Conservation (phyloP, 257 asterid genomes). For the Solanum chmielewskii region DNA sequence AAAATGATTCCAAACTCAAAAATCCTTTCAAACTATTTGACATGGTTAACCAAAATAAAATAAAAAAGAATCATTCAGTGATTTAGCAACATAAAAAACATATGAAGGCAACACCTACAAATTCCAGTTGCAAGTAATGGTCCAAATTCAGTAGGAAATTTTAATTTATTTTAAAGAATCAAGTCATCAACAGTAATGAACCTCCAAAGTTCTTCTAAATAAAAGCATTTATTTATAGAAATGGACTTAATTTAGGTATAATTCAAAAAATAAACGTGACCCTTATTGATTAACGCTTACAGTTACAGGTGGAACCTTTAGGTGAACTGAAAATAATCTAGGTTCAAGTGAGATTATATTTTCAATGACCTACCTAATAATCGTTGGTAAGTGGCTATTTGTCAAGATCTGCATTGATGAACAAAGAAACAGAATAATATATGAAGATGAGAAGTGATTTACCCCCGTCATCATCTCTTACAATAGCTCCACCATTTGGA, state of each 20-base stretch:
- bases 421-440: too few relatives aligned
- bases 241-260: not conserved
- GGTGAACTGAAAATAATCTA: not conserved
- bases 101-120: not conserved
- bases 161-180: not conserved
- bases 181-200: not conserved
- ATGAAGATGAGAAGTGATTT: not conserved
- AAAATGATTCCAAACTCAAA: not conserved
- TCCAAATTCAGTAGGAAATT: not conserved
- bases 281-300: not conserved
- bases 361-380: not conserved
- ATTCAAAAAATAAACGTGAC: not conserved
- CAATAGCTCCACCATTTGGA: conserved; percentile 68
- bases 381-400: not conserved
- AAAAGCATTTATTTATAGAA: not conserved
- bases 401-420: not conserved
- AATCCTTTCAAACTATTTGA: not conserved
- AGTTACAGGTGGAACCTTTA: not conserved
- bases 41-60: not conserved
- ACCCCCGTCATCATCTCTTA: conserved; percentile 60
- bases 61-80: not conserved
- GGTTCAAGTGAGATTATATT: not conserved
- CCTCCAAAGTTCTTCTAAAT: not conserved
- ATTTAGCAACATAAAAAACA: not conserved
- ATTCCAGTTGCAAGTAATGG: not conserved